These are phyloP conservation scores for Fusarium algeriense DNA, from an alignment of 2,329 filamentous ascomycete genomes.

Conservation along the genomic window DNA sequence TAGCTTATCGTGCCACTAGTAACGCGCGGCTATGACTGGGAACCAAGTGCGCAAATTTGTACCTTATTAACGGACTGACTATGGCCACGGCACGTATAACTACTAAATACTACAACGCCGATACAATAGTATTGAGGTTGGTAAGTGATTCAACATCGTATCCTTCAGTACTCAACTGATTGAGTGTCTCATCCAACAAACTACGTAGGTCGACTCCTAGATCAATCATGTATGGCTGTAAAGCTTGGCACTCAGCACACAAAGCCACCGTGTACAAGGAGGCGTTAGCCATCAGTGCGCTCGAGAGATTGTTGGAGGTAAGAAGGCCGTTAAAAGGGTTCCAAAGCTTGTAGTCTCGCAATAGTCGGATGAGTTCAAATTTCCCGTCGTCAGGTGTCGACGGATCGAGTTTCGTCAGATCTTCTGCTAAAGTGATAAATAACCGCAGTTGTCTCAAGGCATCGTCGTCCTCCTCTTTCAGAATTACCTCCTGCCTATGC, in stretches of 20 bases:
- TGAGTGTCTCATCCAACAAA: conserved; percentile 7
- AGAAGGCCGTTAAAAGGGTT: conserved; percentile 10
- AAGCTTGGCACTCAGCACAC: not conserved
- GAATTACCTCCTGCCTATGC: not conserved
- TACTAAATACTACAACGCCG: too few relatives aligned
- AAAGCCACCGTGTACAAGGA: conserved; percentile 21
- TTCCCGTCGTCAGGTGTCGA: not conserved
- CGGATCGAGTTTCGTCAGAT: conserved; percentile 6
- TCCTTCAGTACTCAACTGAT: too few relatives aligned
- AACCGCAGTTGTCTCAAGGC: not conserved
- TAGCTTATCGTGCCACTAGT: too few relatives aligned
- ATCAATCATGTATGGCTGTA: conserved; percentile 7
- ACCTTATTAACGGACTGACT: too few relatives aligned
- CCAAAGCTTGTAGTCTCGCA: conserved; percentile 22
- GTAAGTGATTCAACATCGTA: too few relatives aligned
- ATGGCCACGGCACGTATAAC: too few relatives aligned
- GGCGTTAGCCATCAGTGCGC: conserved; percentile 15
- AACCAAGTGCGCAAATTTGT: too few relatives aligned
- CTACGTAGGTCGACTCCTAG: conserved; percentile 1
- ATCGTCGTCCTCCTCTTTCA: conserved; percentile 6
- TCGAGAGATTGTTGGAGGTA: conserved; percentile 9
- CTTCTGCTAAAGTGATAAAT: conserved; percentile 10
- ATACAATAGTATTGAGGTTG: too few relatives aligned
- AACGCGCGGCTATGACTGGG: too few relatives aligned
- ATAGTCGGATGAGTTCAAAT: not conserved